Base-by-base conservation (phyloP, 257 asterid genomes). In the Nicotiana sylvestris region DNA sequence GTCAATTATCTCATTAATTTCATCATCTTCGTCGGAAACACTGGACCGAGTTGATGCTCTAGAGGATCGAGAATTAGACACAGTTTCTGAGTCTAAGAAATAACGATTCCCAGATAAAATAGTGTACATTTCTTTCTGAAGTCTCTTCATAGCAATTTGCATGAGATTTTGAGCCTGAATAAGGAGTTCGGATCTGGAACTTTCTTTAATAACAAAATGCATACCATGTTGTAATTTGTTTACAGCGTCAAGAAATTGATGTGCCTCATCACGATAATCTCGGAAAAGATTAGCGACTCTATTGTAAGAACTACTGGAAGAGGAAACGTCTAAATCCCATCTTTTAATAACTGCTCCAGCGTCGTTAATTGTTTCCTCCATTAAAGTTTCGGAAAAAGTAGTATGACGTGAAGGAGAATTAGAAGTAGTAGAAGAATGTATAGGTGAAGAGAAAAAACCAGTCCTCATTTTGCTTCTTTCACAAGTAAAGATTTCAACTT, bases 101-200 rank as follows among this genome's bases (percentile, higher is more conserved):
- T 86, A 87, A 15, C 91, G 79, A n/a, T 91, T 90, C 0, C 86
- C 85, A 0, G 92, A 89, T 60, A 95, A 79, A 33, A 87, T 88
- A 0, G 86, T 64, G 66, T 86, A 81, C 78, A 95, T 93, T 72
- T 95, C 98, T 85, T 90, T 91, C 84, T 95, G 95, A 56, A 93
- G 61, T 37, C 94, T 83, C 27, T 84, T 93, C 90, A 91, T 90
- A 0, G 97, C 98, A 25, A 89, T 85, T 27, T 85, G 90, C 98
- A 95, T 95, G 83, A 93, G 65, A 37, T 74, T 84, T 84, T 93
- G 98, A 67, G 93, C 88, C 66, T 94, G 85, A 70, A 90, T 33
- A 51, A 95, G 90, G 1, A 80, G 80, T 6, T 85, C 88, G 0
- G 95, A 87, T 80, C 67, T 61, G 1, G 98, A 85, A 33, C 81